A percentile compares a stretch with the other conserved stretches of the same genome.
Conservation (phyloP, 345 rosid species). For the Citrus inodora region DNA sequence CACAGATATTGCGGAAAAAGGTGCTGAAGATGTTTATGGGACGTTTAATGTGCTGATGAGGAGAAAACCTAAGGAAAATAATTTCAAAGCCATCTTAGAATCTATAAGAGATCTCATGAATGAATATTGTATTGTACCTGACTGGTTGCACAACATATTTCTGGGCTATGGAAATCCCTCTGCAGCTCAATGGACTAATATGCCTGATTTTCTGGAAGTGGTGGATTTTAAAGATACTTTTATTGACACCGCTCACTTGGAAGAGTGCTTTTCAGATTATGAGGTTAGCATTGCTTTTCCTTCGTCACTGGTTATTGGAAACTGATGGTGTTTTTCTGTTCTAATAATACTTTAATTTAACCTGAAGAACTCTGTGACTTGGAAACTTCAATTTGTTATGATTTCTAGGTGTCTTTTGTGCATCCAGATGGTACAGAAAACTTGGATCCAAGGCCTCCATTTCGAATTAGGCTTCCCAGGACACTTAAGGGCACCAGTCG, state of each 20-base stretch:
- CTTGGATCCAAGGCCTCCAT: slow-evolving; percentile 76
- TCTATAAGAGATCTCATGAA: slow-evolving; percentile 99
- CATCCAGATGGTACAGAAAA: slow-evolving; percentile 64
- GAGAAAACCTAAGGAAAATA: slow-evolving; percentile 98
- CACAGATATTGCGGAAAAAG: slow-evolving; percentile 85
- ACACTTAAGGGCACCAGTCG: slow-evolving; percentile 54
- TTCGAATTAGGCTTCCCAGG: slow-evolving; percentile 74
- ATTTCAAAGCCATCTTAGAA: slow-evolving; percentile 97
- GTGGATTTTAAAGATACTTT: slow-evolving; percentile 98
- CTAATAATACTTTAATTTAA: background rate
- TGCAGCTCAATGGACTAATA: slow-evolving; percentile 98
- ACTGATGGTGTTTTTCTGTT: slow-evolving; percentile 6
- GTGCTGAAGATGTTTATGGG: slow-evolving; percentile 87
- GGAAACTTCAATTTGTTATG: slow-evolving; percentile 9
- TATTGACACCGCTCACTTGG: slow-evolving; percentile 72
- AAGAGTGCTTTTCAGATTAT: slow-evolving; percentile 68
- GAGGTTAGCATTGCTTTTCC: slow-evolving; percentile 48
- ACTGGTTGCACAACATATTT: slow-evolving; percentile 93
- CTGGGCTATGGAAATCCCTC: slow-evolving; percentile 99
- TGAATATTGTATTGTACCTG: slow-evolving; percentile 97
- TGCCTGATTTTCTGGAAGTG: slow-evolving; percentile 84
- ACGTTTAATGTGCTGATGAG: slow-evolving; percentile 91
- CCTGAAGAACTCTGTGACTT: background rate
- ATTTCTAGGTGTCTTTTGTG: slow-evolving; percentile 61
- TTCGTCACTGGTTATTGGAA: background rate